Percentiles rank a stretch among this genome's conserved stretches.
Evolutionary conservation across 179 eudicot species (phyloP).

Genomic region (Gypsophila paniculata): DNA sequence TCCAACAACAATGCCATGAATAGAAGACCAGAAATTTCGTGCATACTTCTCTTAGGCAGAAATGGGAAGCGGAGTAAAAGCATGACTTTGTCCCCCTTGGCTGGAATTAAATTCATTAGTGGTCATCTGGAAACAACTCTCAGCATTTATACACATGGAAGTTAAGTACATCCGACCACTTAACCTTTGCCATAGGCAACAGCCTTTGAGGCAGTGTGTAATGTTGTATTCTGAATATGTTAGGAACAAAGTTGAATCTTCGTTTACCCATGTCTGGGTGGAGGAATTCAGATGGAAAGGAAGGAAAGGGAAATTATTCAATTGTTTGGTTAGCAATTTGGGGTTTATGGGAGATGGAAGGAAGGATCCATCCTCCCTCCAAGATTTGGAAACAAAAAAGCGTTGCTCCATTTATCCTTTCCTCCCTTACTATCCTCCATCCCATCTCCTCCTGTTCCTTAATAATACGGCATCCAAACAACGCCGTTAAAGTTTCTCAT

Average conservation of each 20-base stretch:
- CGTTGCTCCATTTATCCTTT: not conserved
- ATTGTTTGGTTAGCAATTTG: no score
- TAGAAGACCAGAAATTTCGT: conserved; percentile 5
- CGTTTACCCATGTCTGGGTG: not conserved
- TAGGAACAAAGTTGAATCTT: not conserved
- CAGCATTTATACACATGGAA: not conserved
- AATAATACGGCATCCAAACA: not conserved
- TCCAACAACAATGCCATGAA: conserved; percentile 11
- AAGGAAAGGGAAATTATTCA: no score
- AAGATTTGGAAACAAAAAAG: not conserved
- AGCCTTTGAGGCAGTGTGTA: not conserved
- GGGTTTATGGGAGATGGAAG: no score
- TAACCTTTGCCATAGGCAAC: not conserved
- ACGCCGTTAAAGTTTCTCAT: no score
- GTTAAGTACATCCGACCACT: no score
- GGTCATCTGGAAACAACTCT: not conserved
- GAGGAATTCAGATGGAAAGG: not conserved
- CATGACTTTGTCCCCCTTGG: not conserved
- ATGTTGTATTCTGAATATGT: not conserved
- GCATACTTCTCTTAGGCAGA: not conserved
- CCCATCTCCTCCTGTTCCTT: not conserved
- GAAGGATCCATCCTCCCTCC: no score
- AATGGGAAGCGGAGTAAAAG: not conserved
- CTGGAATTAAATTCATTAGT: not conserved
- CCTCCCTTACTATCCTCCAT: no score